A percentile compares a stretch with the other conserved stretches of the same genome.
These are phyloP conservation scores for Cerioporus squamosus DNA, from an alignment of 1,284 basidiomycete species.

Conservation along the genomic window DNA sequence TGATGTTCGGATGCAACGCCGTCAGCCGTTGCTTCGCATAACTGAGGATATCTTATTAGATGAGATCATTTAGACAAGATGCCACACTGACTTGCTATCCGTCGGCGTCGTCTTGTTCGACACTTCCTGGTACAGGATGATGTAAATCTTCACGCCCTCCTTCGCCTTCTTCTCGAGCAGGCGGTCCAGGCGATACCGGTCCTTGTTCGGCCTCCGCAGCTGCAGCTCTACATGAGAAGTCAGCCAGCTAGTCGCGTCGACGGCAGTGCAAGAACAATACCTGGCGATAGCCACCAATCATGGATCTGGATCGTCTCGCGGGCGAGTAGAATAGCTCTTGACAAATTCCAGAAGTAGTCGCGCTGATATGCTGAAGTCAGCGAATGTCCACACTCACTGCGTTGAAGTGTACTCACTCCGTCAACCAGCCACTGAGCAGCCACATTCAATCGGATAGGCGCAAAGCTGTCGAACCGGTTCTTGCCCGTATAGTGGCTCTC, in stretches of 20 bases:
- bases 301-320: slow-evolving; percentile 92
- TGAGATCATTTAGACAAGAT: slow-evolving; percentile 12
- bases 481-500: slow-evolving; percentile 81
- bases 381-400: not conserved
- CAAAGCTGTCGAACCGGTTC: slow-evolving; percentile 94
- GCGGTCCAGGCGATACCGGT: slow-evolving; percentile 87
- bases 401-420: slow-evolving; percentile 61
- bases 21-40: slow-evolving; percentile 93
- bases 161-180: slow-evolving; percentile 92
- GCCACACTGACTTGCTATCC: slow-evolving; percentile 75
- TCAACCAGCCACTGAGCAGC: slow-evolving; percentile 99
- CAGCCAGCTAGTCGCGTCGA: slow-evolving; percentile 20
- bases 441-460: slow-evolving; percentile 92
- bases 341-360: slow-evolving; percentile 98
- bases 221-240: slow-evolving; percentile 66
- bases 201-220: slow-evolving; percentile 82
- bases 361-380: slow-evolving; percentile 50
- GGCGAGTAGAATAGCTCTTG: slow-evolving; percentile 89
- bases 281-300: slow-evolving; percentile 94
- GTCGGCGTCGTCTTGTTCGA: slow-evolving; percentile 96
- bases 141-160: slow-evolving; percentile 95
- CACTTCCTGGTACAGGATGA: slow-evolving; percentile 98
- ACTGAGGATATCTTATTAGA: slow-evolving; percentile 40
- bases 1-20: slow-evolving; percentile 89
- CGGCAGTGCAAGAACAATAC: slow-evolving; percentile 38